Percentiles rank a stretch among this genome's conserved stretches.
These are phyloP conservation scores for Phytomonas sp. DNA, from an alignment of 208 protist genomes.

Conservation along the genomic window DNA sequence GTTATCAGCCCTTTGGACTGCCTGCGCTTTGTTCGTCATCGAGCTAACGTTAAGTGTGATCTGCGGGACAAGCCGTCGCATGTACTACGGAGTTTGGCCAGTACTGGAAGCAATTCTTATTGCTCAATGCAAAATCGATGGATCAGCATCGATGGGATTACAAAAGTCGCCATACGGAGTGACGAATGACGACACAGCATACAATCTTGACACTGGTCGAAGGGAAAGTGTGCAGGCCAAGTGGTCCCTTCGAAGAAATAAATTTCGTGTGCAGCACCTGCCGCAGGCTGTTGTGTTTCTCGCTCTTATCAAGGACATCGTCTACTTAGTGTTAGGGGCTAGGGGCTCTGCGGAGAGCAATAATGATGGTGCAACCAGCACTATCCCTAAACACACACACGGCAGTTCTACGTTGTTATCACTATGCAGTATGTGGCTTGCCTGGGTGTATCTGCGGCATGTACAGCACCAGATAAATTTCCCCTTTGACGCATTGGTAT, in stretches of 20 bases:
- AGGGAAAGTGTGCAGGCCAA: neutral
- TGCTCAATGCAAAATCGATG: neutral
- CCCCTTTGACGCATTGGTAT: neutral
- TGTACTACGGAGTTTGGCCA: conserved; percentile 4
- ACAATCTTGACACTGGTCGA: neutral
- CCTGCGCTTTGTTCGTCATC: neutral
- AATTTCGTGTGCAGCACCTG: neutral
- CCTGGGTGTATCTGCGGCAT: neutral
- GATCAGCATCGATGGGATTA: neutral
- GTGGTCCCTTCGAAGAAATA: neutral
- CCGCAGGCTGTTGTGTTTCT: neutral
- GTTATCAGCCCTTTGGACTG: neutral
- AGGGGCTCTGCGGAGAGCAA: neutral
- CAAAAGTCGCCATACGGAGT: neutral
- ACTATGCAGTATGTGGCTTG: neutral
- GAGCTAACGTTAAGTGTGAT: neutral
- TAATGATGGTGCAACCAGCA: neutral
- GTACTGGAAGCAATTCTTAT: conserved; percentile 7
- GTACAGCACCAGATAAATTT: neutral
- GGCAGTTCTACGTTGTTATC: neutral
- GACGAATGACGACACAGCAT: neutral
- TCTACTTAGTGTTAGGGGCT: neutral
- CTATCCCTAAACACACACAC: neutral
- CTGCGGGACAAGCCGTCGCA: neutral
- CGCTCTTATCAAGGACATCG: neutral